phyloP scores from a whole-genome alignment of 129 eudicot genomes.

The Centrapalus pauciflorus region DNA sequence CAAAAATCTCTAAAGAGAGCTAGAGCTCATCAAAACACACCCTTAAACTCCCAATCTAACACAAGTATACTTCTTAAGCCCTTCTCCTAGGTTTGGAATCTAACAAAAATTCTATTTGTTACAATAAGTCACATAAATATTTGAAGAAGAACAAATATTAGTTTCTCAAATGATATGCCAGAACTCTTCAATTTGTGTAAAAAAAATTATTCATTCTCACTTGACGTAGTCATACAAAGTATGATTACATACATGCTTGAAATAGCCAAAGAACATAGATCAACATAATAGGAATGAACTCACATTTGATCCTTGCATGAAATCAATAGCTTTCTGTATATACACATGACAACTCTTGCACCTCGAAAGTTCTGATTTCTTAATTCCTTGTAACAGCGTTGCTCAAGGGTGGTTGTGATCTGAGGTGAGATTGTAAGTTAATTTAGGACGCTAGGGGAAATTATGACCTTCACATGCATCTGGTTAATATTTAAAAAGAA shows the following conservation, averaged over 20 bases:
- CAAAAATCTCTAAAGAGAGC: background rate
- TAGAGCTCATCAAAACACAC: background rate
- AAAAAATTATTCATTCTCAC: background rate
- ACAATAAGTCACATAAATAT: no score
- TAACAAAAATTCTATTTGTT: background rate
- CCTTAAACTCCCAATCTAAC: background rate
- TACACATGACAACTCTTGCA: slow-evolving; percentile 62
- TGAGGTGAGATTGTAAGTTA: slow-evolving; percentile 27
- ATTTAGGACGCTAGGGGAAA: background rate
- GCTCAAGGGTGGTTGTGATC: slow-evolving; percentile 77
- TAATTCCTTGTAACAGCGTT: slow-evolving; percentile 69
- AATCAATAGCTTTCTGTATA: slow-evolving; percentile 69
- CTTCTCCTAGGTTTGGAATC: background rate
- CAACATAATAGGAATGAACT: slow-evolving; percentile 27
- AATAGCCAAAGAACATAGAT: background rate
- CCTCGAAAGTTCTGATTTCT: slow-evolving; percentile 56
- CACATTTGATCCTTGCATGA: slow-evolving; percentile 84
- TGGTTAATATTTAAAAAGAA: slow-evolving; percentile 3
- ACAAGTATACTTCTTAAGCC: background rate
- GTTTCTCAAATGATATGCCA: background rate
- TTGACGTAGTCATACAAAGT: background rate
- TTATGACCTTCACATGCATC: background rate
- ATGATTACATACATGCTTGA: background rate
- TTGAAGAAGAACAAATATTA: no score
- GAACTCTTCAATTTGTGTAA: background rate